Base-by-base conservation (phyloP, 2,329 filamentous ascomycete genomes). In the Pseudogymnoascus sp. region DNA sequence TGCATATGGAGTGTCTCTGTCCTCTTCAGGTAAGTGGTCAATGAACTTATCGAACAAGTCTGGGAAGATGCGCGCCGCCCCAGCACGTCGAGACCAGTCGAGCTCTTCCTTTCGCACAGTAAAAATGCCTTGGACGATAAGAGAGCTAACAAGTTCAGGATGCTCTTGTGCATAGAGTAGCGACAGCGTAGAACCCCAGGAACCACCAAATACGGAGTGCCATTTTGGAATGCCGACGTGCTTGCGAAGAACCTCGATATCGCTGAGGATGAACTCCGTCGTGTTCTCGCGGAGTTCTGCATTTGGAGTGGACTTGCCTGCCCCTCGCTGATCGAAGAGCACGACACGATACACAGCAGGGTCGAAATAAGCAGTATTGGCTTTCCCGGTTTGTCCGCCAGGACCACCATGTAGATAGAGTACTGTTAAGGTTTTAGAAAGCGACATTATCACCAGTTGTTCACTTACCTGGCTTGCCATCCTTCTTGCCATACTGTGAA, bases 271-370 rank as follows among this genome's bases (percentile, higher is more conserved):
- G 63, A 76, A 69, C 71, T 75, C 74, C 2, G 78, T 80, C 0
- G 76, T 80, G 70, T 80, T 81, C 59, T 80, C 74, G 9, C 70
- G 68, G 2, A 77, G 72, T 25, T 74, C 74, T 23, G 76, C 75
- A 16, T 71, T 68, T 5, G 79, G 79, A 0, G 72, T 72, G 5
- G 78, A 80, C 65, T 77, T 73, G 5, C 79, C 79, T 14, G 72
- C 74, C 5, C 79, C 78, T 14, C 79, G 75, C 66, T 81, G 79
- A 67, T 81, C 79, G 59, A 80, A 71, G 38, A 80, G 75, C 25
- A 81, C 70, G 14, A 78, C 75, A 11, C 77, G 75, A 66, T 80
- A 81, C 42, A 76, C 67, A 6, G 66, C 61, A 3, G 78, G 78
- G 64, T 79, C 69, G 70, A 81, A 81, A 69, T 76, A 80, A 12